Percentiles rank a stretch among this genome's conserved stretches.
Conservation (phyloP, 2,329 filamentous ascomycete species). For the Colletotrichum theobromicola region DNA sequence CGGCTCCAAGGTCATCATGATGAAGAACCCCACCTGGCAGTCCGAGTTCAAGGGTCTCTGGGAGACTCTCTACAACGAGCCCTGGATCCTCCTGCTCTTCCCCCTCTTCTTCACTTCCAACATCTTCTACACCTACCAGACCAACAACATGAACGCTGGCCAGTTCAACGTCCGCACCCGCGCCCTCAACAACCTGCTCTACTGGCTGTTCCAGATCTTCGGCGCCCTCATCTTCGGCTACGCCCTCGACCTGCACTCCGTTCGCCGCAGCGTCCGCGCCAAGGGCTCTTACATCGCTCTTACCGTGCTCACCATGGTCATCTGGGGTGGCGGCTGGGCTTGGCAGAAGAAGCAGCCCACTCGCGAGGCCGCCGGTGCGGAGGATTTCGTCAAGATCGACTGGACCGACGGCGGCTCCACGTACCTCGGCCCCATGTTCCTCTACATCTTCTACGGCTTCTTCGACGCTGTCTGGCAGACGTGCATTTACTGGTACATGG, state of each 20-base stretch:
- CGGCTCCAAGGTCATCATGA: slow-evolving; percentile 80
- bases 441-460: slow-evolving; percentile 91
- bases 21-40: slow-evolving; percentile 89
- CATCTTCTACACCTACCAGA: slow-evolving; percentile 83
- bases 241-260: slow-evolving; percentile 63
- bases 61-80: slow-evolving; percentile 73
- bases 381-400: slow-evolving; percentile 50
- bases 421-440: slow-evolving; percentile 81
- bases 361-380: slow-evolving; percentile 41
- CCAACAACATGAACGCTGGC: slow-evolving; percentile 70
- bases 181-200: slow-evolving; percentile 79
- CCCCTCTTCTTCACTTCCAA: slow-evolving; percentile 85
- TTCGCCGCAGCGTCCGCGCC: slow-evolving; percentile 72
- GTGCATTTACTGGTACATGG: slow-evolving; percentile 94
- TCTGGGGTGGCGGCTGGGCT: slow-evolving; percentile 85
- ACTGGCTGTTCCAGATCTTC: slow-evolving; percentile 80
- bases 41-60: slow-evolving; percentile 79
- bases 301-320: slow-evolving; percentile 72
- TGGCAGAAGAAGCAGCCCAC: slow-evolving; percentile 70
- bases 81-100: slow-evolving; percentile 77
- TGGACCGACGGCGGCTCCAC: slow-evolving; percentile 64
- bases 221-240: slow-evolving; percentile 77
- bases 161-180: slow-evolving; percentile 78
- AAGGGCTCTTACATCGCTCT: slow-evolving; percentile 67
- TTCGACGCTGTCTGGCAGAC: slow-evolving; percentile 93